Base-by-base conservation (phyloP, 768 basidiomycete species). In the Trametes elegans region DNA sequence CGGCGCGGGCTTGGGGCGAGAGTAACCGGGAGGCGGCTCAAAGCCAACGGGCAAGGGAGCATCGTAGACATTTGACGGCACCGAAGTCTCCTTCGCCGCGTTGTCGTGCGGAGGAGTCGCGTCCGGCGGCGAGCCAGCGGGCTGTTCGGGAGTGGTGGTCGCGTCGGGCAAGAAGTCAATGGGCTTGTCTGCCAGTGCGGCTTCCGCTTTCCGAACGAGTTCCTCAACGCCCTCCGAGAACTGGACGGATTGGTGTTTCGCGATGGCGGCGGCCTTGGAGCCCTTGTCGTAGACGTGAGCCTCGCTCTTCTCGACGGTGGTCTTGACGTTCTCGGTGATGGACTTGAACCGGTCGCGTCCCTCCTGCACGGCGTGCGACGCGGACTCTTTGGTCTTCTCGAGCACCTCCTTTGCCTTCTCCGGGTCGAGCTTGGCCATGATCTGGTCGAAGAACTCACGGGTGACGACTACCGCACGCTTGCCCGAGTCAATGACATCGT, bases 1-100 rank as follows among this genome's bases (percentile, higher is more conserved):
- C 5, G 58, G 57, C 7, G 65, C 52, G 11, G 61, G 60, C 66
- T 83, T 82, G 27, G 79, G 72, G 34, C 84, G 79, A 52, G 79
- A 76, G 69, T 84, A 98, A 18, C 96, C 96, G 21, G 92, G 92
- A 29, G 96, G 95, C 9, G 88, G 92, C 70, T 98, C 94, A 68
- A 90, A 92, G 11, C 94, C 96, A 46, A 99, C 72, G n/a, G 96
- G 97, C 21, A 98, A 76, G 6, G 87, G 86, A 16, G 73, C 79
- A 40, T 74, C 71, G 66, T 96, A 96, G 18, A 88, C 73, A 26
- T 73, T 72, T n/a, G 55, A 60, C 8, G 51, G 49, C 9, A 57
- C 39, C 53, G 64, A 54, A 21, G 56, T 36, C 38, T 57, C 26
- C 58, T 58, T 58, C 46, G 40, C 19, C n/a, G 55, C 40, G 50